A percentile compares a stretch with the other conserved stretches of the same genome.
These are phyloP conservation scores for Xylaria sp. DNA, from an alignment of 2,329 filamentous ascomycete species.

Conservation along the genomic window DNA sequence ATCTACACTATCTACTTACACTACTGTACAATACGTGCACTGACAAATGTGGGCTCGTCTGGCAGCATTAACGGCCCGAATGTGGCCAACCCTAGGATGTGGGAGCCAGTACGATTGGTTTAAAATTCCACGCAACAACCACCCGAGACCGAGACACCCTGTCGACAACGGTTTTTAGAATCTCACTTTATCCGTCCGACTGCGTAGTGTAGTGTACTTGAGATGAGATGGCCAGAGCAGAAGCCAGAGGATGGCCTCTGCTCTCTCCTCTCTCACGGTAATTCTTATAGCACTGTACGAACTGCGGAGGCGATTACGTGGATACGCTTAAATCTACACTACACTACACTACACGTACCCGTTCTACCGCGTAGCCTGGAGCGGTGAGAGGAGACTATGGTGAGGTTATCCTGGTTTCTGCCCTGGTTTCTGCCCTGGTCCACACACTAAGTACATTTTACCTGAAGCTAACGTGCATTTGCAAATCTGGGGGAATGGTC, in stretches of 20 bases:
- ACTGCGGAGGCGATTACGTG: constrained; percentile 30
- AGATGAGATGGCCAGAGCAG: too few relatives aligned
- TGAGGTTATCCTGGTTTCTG: constrained; percentile 25
- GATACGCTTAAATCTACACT: constrained; percentile 26
- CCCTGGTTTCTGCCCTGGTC: constrained; percentile 20
- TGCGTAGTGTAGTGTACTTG: not conserved
- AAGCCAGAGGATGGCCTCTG: constrained; percentile 2
- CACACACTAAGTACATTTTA: constrained; percentile 19
- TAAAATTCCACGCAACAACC: constrained; percentile 38
- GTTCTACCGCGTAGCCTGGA: constrained; percentile 32
- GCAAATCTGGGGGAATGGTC: constrained; percentile 46
- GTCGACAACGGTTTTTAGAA: constrained; percentile 44
- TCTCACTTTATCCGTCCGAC: constrained; percentile 9
- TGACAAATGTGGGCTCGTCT: constrained; percentile 29
- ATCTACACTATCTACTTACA: constrained; percentile 8
- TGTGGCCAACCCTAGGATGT: constrained; percentile 38
- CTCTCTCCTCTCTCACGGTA: not conserved
- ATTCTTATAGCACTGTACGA: constrained; percentile 32
- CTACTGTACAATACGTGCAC: not conserved
- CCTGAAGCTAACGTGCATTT: constrained; percentile 35
- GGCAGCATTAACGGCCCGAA: constrained; percentile 44
- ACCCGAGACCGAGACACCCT: constrained; percentile 40
- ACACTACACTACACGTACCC: too few relatives aligned
- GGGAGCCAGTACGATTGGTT: constrained; percentile 41
- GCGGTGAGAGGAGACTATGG: constrained; percentile 30